phyloP scores from a whole-genome alignment of 202 grass and related monocot species.

The Setaria italica region DNA sequence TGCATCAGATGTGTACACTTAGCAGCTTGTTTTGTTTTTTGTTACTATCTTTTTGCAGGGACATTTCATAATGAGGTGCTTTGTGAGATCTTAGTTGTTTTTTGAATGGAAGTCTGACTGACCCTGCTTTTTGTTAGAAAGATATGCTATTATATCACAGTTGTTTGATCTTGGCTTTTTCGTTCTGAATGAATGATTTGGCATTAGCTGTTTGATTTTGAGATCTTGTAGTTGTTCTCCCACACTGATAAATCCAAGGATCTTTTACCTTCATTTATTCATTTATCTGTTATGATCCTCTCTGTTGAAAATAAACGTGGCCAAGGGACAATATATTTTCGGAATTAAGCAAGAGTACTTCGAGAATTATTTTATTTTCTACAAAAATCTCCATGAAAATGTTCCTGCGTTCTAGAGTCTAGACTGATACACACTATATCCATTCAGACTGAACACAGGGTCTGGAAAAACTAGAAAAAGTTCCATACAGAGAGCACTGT shows the following conservation, averaged over 20 bases:
- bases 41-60: conserved; percentile 25
- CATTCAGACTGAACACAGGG: conserved; percentile 23
- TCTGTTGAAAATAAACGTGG: background rate
- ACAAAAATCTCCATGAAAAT: background rate
- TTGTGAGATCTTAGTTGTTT: conserved; percentile 47
- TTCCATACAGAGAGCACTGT: background rate
- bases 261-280: background rate
- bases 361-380: background rate
- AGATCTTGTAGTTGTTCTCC: conserved; percentile 27
- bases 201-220: conserved; percentile 32
- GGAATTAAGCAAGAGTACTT: background rate
- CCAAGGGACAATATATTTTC: background rate
- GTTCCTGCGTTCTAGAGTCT: too few species aligned
- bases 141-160: conserved; percentile 49
- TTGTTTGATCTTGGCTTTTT: conserved; percentile 48
- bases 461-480: conserved; percentile 27
- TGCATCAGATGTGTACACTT: conserved; percentile 11
- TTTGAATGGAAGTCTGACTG: conserved; percentile 36
- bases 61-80: conserved; percentile 37
- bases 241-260: conserved; percentile 2
- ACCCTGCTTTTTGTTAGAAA: conserved; percentile 42
- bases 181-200: conserved; percentile 41
- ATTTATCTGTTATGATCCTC: background rate
- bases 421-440: background rate
- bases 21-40: conserved; percentile 10